Evolutionary conservation across 805 yeast species (phyloP).

Genomic region (Candida berthetii): DNA sequence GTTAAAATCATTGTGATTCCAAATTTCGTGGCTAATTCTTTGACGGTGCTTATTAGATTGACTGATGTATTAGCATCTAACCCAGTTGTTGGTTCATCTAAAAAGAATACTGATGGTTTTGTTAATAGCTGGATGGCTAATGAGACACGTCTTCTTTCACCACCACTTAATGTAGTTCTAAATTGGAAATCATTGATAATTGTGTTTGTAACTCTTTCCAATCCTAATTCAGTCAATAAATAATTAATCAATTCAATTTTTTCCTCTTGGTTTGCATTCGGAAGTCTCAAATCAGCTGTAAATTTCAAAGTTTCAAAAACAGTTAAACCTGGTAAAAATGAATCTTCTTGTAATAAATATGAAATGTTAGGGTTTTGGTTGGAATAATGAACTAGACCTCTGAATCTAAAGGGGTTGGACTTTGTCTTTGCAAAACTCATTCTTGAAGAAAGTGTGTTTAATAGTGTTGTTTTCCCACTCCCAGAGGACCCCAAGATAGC

Average conservation of each 20-base stretch:
- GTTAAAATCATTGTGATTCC: slow-evolving; percentile 66
- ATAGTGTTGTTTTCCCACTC: slow-evolving; percentile 76
- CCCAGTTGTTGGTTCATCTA: slow-evolving; percentile 91
- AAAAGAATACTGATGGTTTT: slow-evolving; percentile 58
- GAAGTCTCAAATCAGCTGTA: slow-evolving; percentile 68
- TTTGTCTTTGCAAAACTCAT: slow-evolving; percentile 24
- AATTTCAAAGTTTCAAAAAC: slow-evolving; percentile 62
- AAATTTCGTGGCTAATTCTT: slow-evolving; percentile 41
- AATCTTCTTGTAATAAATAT: slow-evolving; percentile 73
- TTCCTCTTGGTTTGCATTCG: slow-evolving; percentile 36
- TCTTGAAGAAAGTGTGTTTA: slow-evolving; percentile 59
- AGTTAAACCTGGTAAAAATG: slow-evolving; percentile 63
- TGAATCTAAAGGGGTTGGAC: slow-evolving; percentile 31
- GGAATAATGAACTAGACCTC: slow-evolving; percentile 32
- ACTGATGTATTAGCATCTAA: slow-evolving; percentile 75
- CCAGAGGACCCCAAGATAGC: slow-evolving; percentile 90
- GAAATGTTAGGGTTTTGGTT: slow-evolving; percentile 29
- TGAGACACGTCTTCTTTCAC: slow-evolving; percentile 74
- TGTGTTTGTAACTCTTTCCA: slow-evolving; percentile 57
- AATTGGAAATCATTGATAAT: slow-evolving; percentile 46
- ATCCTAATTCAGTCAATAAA: slow-evolving; percentile 56
- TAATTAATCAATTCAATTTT: slow-evolving; percentile 48
- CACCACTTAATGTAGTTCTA: slow-evolving; percentile 67
- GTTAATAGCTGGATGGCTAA: slow-evolving; percentile 73
- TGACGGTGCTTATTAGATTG: slow-evolving; percentile 55